Conservation (phyloP, 2,329 filamentous ascomycete species). For the Fusarium siculi region DNA sequence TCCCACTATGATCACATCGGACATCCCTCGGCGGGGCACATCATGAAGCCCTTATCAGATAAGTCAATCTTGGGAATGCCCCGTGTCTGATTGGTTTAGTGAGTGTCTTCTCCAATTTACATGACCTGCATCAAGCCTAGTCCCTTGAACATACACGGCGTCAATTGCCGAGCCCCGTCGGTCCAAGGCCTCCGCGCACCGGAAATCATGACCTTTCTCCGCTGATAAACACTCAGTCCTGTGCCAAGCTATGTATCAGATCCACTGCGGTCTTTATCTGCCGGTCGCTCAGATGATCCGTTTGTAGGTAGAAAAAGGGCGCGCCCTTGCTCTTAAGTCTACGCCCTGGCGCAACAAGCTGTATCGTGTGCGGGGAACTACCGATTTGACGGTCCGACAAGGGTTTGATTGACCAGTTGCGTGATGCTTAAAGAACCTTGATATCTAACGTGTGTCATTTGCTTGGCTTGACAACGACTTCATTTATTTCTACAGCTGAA, state of each 20-base stretch:
- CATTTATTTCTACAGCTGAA: no score
- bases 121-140: neutral
- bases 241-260: neutral
- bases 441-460: neutral
- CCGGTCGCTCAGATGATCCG: neutral
- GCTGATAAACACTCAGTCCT: neutral
- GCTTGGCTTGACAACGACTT: no score
- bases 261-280: neutral
- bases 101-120: neutral
- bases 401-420: neutral
- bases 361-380: neutral
- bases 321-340: neutral
- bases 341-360: neutral
- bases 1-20: neutral
- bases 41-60: neutral
- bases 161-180: neutral
- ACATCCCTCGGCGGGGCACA: no score
- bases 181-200: neutral
- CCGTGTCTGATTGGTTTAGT: neutral
- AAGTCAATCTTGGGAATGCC: neutral
- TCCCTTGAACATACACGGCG: neutral
- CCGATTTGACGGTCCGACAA: neutral
- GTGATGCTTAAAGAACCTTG: neutral
- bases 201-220: neutral
- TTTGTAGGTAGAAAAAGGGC: neutral